Evolutionary conservation across 1,284 basidiomycete genomes (phyloP), one percentile per base, ranked within the genome.

Genomic region (Fomitopsis betulina): DNA sequence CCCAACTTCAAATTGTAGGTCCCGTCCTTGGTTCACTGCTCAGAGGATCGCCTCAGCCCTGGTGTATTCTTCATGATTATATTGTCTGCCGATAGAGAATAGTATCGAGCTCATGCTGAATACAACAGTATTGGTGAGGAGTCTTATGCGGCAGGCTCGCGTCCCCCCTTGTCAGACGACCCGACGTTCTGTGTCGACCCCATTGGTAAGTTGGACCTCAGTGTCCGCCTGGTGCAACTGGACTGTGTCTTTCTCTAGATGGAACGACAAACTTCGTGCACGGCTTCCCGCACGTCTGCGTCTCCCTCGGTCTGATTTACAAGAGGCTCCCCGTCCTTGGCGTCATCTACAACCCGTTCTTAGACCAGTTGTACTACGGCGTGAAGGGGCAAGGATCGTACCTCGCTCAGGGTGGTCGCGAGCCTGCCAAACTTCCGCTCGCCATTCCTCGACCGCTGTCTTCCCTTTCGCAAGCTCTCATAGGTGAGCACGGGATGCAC

Each of bases 231-330:
- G 23, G 19, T 45, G 5, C 39, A 25, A 51, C 45, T 35, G 43
- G 50, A 43, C 9, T 55, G 19, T 52, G 32, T n/a, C 37, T 5
- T 35, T 12, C 35, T 8, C 9, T n/a, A 89, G 91, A 94, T 69
- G 92, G 93, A 9, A 98, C 95, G 1, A 97, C 95, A 55, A 98
- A 98, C 75, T 98, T 98, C 68, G 85, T 98, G 32, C 88, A 96
- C 65, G 90, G 89, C 25, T 96, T 96, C 72, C 94, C 94, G 2
- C 91, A 89, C 71, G 90, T 87, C 21, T 94, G 91, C 72, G 91
- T 96, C 68, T 96, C 94, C 19, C 85, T 99, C 58, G 96, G 95
- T 2, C 79, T 98, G 63, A 90, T 96, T 60, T 87, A 92, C 73
- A 79, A 88, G 62, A 86, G 86, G 62, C 79, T 81, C 13, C 93